Conservation (phyloP, 345 rosid species). For the Pugionium dolabratum region DNA sequence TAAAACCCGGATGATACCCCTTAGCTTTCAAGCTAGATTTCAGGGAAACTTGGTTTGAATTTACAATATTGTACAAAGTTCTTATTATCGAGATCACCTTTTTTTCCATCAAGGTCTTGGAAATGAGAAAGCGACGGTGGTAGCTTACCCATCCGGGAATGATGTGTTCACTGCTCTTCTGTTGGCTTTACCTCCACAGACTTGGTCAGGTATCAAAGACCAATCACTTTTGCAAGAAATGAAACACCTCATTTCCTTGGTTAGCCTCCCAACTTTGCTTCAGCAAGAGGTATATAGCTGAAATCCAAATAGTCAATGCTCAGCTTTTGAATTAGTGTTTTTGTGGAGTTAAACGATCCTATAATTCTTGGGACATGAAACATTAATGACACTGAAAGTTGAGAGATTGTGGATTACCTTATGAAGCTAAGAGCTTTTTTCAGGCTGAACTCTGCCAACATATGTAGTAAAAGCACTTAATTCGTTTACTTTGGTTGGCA, state of each 20-base stretch:
- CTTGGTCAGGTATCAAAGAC: constrained; percentile 74
- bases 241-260: constrained; percentile 50
- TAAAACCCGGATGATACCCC: neutral
- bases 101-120: constrained; percentile 44
- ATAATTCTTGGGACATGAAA: neutral
- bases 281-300: constrained; percentile 73
- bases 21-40: neutral
- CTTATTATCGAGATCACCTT: constrained; percentile 2
- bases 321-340: neutral
- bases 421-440: neutral
- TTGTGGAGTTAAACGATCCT: neutral
- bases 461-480: neutral
- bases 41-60: neutral
- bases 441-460: neutral
- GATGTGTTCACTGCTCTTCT: constrained; percentile 77
- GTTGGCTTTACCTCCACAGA: constrained; percentile 78
- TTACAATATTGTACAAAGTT: neutral
- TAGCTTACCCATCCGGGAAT: constrained; percentile 55
- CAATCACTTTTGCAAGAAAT: constrained; percentile 58
- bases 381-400: neutral
- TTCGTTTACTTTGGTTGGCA: neutral
- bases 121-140: constrained; percentile 52
- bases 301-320: neutral
- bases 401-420: neutral
- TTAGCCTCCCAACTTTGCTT: constrained; percentile 68